Base-by-base conservation (phyloP, 352 stramenopile genomes). In the Phytophthora sp. region DNA sequence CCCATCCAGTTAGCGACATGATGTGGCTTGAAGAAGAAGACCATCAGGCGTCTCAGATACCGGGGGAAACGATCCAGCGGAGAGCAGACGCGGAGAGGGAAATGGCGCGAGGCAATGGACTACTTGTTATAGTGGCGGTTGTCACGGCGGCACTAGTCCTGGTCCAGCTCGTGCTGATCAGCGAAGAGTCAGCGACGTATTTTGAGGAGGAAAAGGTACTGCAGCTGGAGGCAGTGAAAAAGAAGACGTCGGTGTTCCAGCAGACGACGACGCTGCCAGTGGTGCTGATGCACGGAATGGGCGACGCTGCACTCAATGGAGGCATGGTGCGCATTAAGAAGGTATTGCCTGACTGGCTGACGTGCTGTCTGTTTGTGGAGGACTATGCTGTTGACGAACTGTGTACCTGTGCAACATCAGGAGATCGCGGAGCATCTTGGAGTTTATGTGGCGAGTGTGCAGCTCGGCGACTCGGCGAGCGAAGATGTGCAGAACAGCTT, bases 401-500 rank as follows among this genome's bases (percentile, higher is more conserved):
- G 23, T 36, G 16, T 26, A 30, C 2, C 20, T 56, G 18, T 60
- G 24, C n/a, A 45, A 46, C 39, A 26, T 20, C 42, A 97, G 78
- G 66, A 78, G 38, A 73, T 96, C 12, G 81, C 81, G 9, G 68
- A 93, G 53, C 57, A 93, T n/a, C 72, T 98, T 27, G 76, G 78
- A 26, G 80, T 82, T 35, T 98, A 98, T 57, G 80, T 82, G 3
- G 80, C 82, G 30, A 98, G 91, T 74, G 79, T 98, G 54, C 90
- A 94, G 46, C 96, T 97, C 23, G 95, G 93, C 21, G 66, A 90
- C 13, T 92, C 79, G 1, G 77, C 94, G 30, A 53, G 66, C 1
- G 80, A 95, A 62, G 95, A 98, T 68, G 88, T 94, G 18, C 81
- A 87, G n/a, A 98, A 98, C 75, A 97, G 91, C 41, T 98, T 97